Base-by-base conservation (phyloP, 2,329 filamentous ascomycete species). In the Zymoseptoria passerinii region DNA sequence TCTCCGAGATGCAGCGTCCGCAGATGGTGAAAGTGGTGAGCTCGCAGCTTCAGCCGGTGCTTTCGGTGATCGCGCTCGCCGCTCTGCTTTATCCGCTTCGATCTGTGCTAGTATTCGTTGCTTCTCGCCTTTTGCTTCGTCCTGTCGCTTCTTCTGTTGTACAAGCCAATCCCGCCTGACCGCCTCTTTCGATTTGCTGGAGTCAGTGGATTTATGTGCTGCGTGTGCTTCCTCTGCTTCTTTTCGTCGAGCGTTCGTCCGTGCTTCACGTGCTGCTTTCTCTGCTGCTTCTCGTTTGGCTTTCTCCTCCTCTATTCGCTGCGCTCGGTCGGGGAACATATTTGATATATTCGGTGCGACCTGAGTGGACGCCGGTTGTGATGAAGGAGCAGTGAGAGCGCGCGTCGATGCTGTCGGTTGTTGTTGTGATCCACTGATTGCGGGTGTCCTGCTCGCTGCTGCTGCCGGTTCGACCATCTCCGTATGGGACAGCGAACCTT, bases 21-120 rank as follows among this genome's bases (percentile, higher is more conserved):
- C 58, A 13, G 62, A 59, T 16, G 64, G 57, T 4, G 59, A 52
- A 13, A 61, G 19, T 48, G 58, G 48, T n/a, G 53, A 53, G 71
- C 56, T 40, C 16, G 56, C 48, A 28, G 56, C 8, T 10, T 62
- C 44, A 29, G 57, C 53, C 13, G 57, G 59, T 18, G 50, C 53
- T 59, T 77, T 75, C 20, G 80, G 79, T 8, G 82, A 80, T 48
- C 78, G 77, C 55, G 82, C 76, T 61, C 81, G 83, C 13, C 89
- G 81, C 60, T 85, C 86, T 9, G 80, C 80, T 69, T 87, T 89
- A 74, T 95, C 90, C 60, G 87, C 83, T 67, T 90, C 86, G 62
- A 95, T 91, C 48, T 84, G 83, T 63, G 84, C 83, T 50, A 92
- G 78, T 55, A 95, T 86, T 1, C 88, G 81, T 57, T 84, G 81